Evolutionary conservation across 2,329 filamentous ascomycete genomes (phyloP), one percentile per base, ranked within the genome.

Genomic region (Penicillium sp.): DNA sequence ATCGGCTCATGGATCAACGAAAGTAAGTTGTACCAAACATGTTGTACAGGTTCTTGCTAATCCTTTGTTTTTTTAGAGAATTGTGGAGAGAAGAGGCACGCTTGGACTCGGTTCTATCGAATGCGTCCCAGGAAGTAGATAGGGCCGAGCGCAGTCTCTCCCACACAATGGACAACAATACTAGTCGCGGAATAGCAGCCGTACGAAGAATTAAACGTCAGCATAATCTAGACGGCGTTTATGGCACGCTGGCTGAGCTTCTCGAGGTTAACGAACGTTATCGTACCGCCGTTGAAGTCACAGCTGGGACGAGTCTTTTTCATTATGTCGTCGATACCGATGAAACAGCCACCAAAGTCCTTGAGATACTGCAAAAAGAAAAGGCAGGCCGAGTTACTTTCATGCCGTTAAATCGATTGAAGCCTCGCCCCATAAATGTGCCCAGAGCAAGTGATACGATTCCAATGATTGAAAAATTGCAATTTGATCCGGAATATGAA

Each of bases 261-360:
- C 85, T 97, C 65, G 85, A 91, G 55, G 91, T 96, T 49, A 84
- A 81, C 57, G 91, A 96, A 53, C 83, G 85, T 53, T 97, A 96
- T 74, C 86, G 91, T 59, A 85, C 92, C 11, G 91, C 94, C 1
- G 88, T 95, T 9, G 94, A 99, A 74, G 91, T 96, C 64, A 94
- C 92, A 52, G 94, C 93, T 2, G 94, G 94, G 18, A 87, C 87
- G 61, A 96, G 91, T 69, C 80, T 99, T 8, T 99, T 99, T 75
- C 91, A 99, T 73, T 96, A 96, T 63, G 86, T 99, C 11, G 93
- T 97, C 45, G 93, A 99, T 70, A 93, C 88, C 50, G 91, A 95
- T 59, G 85, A 89, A 42, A 97, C 92, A 0, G 91, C 92, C 0
- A 91, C 90, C 1, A 84, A 85, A 63, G 83, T 97, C 33, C 85